phyloP scores from a whole-genome alignment of 768 basidiomycete species.

The Boletus coccyginus region DNA sequence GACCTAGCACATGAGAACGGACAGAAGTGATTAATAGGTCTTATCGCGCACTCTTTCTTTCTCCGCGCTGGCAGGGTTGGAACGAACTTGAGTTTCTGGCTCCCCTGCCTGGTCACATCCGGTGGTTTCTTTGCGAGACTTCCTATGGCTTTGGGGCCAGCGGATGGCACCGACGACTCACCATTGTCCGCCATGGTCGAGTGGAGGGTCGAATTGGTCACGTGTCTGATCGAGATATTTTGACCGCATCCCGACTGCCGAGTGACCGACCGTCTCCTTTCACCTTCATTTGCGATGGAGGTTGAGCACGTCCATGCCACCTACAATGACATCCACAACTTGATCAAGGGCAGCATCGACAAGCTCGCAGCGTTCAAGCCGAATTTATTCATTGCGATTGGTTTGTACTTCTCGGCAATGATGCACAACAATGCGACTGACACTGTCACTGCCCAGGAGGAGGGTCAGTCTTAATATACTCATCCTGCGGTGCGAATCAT shows the following conservation, averaged over 20 bases:
- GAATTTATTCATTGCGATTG: conserved; percentile 83
- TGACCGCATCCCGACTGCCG: no score
- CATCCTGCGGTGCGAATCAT: conserved; percentile 11
- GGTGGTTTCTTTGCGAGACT: conserved; percentile 69
- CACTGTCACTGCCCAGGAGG: conserved; percentile 49
- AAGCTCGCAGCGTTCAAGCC: conserved; percentile 83
- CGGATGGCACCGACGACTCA: conserved; percentile 19
- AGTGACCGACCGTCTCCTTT: neutral
- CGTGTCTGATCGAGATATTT: conserved; percentile 8
- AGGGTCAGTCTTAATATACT: conserved; percentile 55
- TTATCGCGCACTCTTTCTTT: conserved; percentile 70
- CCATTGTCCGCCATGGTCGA: conserved; percentile 16
- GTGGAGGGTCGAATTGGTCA: conserved; percentile 8
- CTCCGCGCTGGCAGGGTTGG: conserved; percentile 73
- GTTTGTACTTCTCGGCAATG: conserved; percentile 36
- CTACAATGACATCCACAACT: conserved; percentile 92
- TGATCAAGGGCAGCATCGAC: conserved; percentile 65
- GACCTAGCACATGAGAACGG: conserved; percentile 15
- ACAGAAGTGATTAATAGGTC: neutral
- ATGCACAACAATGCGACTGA: neutral
- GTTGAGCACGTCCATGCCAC: conserved; percentile 69
- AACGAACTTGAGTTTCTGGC: conserved; percentile 77
- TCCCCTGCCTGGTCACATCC: conserved; percentile 72
- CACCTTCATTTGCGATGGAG: conserved; percentile 27
- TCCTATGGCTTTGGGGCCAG: conserved; percentile 61